Base-by-base conservation (phyloP, 495 filamentous ascomycete species). In the Neurospora cerealis region DNA sequence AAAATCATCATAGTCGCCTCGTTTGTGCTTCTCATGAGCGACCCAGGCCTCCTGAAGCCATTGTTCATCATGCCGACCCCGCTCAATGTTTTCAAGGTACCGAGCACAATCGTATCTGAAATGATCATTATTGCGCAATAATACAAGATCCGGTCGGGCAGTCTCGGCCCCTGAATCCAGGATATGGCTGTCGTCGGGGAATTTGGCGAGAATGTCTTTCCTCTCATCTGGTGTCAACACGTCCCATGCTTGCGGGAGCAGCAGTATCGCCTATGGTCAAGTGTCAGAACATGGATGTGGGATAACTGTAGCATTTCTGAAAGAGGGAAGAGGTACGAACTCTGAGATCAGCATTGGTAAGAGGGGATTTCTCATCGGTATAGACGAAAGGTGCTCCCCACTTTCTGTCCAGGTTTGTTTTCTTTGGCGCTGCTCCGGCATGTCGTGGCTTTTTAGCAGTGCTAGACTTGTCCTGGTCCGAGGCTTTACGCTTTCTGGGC, bases 1-100 rank as follows among this genome's bases (percentile, higher is more conserved):
- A 79, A 88, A 92, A 8, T 86, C 81, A 74, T 95, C 89, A 75
- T 91, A 95, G 24, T 87, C 83, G n/a, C 93, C 93, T 3, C 84
- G 79, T n/a, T 83, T 81, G 66, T 93, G 87, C 76, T 89, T 83
- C 71, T 85, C 77, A 78, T 90, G 87, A 8, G 93, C 92, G 54
- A 83, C 75, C 76, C 87, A 86, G 4, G 93, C 93, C 74, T 91
- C 83, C 11, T 76, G 80, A 70, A 90, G 84, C 93, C 93, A 96
- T 74, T 87, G 85, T 0, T 88, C 86, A 74, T 89, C 88, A 75
- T 91, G 88, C 21, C 84, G 86, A 41, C 93, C 93, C 38, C 85
- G 80, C 38, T 81, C 75, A 4, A 95, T 83, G 76, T 93, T 88
- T 21, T 89, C 80, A 21, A 75, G 74, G 73, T 85, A 86, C 9